These are phyloP conservation scores for Botrytis fragariae DNA, from an alignment of 2,329 filamentous ascomycete genomes.

Conservation along the genomic window DNA sequence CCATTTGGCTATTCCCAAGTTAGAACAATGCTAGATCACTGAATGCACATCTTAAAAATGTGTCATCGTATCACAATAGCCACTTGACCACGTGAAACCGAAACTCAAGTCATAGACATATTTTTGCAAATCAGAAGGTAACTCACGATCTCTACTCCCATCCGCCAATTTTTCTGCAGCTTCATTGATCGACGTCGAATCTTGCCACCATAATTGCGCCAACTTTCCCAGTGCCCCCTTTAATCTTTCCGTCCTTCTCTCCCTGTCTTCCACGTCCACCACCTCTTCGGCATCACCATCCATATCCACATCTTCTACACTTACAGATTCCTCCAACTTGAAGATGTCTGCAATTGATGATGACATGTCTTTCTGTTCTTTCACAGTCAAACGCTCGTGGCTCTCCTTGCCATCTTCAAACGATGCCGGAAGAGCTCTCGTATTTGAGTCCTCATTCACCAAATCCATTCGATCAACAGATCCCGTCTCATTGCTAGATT, in stretches of 20 bases:
- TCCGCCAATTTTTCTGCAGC: conserved; percentile 54
- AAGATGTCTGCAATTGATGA: conserved; percentile 28
- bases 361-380: conserved; percentile 26
- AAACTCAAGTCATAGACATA: neutral
- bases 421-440: neutral
- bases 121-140: conserved; percentile 4
- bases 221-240: conserved; percentile 28
- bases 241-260: conserved; percentile 33
- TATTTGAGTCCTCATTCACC: neutral
- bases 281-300: conserved; percentile 30
- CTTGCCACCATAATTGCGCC: conserved; percentile 43
- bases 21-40: neutral
- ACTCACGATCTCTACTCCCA: conserved; percentile 54
- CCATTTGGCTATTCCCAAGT: conserved; percentile 49
- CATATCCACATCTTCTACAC: conserved; percentile 20
- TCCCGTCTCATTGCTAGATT: neutral
- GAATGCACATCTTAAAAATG: neutral
- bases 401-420: neutral
- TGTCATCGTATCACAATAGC: neutral
- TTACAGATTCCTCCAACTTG: conserved; percentile 23
- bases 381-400: conserved; percentile 13
- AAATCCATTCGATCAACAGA: neutral
- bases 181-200: conserved; percentile 44
- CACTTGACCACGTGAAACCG: conserved; percentile 13
- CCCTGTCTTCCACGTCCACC: conserved; percentile 35